Evolutionary conservation across 1,284 basidiomycete species (phyloP).

Genomic region (Microbotryum intermedium): DNA sequence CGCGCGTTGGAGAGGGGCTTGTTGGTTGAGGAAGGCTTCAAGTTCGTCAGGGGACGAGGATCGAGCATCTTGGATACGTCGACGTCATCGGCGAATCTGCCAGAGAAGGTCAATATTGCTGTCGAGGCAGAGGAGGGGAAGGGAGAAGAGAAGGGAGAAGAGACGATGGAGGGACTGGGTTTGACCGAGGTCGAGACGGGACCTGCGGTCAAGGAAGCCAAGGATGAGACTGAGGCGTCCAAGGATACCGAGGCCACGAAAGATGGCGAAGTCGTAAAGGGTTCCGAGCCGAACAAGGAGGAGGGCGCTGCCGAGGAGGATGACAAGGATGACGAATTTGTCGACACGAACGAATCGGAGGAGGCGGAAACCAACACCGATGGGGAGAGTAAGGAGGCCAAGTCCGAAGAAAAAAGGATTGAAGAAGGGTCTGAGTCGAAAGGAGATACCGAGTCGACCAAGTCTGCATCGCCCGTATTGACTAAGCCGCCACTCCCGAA

Average conservation of each 20-base stretch:
- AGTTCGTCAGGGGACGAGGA: conserved; percentile 13
- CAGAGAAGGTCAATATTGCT: not conserved
- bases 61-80: not conserved
- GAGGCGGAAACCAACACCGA: not conserved
- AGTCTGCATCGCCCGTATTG: not conserved
- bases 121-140: conserved; percentile 1
- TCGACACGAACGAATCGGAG: conserved; percentile 10
- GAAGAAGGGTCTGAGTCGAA: not conserved
- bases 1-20: conserved; percentile 71
- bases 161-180: not conserved
- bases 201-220: not conserved
- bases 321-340: conserved; percentile 1
- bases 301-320: not conserved
- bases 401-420: not conserved
- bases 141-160: conserved; percentile 4
- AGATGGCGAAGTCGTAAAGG: not conserved
- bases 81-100: not conserved
- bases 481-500: conserved; percentile 2
- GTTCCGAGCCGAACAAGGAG: not conserved
- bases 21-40: conserved; percentile 62
- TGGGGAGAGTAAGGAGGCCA: not conserved
- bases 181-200: not conserved
- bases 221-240: not conserved
- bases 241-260: not conserved
- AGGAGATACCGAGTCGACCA: not conserved